Evolutionary conservation across 805 yeast genomes (phyloP).

Genomic region (Starmerella asiatica): DNA sequence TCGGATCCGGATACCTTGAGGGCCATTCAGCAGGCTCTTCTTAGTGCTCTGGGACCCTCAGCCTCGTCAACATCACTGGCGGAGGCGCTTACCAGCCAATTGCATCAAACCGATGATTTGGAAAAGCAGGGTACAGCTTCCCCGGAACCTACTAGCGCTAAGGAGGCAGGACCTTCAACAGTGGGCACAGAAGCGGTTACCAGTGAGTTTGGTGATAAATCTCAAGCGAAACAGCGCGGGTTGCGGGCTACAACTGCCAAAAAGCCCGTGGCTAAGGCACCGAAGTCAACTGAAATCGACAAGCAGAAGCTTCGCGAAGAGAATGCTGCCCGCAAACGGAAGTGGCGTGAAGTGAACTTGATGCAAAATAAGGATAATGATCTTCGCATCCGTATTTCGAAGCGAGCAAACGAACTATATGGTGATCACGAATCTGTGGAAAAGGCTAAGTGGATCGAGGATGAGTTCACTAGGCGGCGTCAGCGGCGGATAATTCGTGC

Average conservation of each 20-base stretch:
- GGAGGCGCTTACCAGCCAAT: slow-evolving; percentile 6
- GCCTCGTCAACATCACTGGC: slow-evolving; percentile 12
- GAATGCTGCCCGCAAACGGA: slow-evolving; percentile 64
- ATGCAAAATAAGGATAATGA: slow-evolving; percentile 82
- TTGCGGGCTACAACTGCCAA: not conserved
- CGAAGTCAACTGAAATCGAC: slow-evolving; percentile 24
- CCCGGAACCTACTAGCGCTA: not conserved
- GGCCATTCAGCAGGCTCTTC: slow-evolving; percentile 22
- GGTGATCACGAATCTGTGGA: slow-evolving; percentile 48
- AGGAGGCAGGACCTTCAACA: not conserved
- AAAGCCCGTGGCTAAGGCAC: not conserved
- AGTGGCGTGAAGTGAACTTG: slow-evolving; percentile 70
- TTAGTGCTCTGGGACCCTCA: slow-evolving; percentile 15
- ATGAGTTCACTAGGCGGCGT: slow-evolving; percentile 55
- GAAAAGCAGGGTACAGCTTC: not conserved
- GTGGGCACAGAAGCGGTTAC: not conserved
- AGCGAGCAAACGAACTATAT: slow-evolving; percentile 53
- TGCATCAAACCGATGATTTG: not conserved
- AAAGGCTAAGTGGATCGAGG: slow-evolving; percentile 53
- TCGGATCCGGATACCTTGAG: slow-evolving; percentile 22
- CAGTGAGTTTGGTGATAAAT: not conserved
- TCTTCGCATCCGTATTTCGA: slow-evolving; percentile 59
- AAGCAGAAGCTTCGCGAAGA: slow-evolving; percentile 49
- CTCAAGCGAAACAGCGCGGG: not conserved
- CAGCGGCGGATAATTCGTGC: slow-evolving; percentile 41